Conservation (phyloP, 352 stramenopile species). For the Globisporangium acanthophoron region DNA sequence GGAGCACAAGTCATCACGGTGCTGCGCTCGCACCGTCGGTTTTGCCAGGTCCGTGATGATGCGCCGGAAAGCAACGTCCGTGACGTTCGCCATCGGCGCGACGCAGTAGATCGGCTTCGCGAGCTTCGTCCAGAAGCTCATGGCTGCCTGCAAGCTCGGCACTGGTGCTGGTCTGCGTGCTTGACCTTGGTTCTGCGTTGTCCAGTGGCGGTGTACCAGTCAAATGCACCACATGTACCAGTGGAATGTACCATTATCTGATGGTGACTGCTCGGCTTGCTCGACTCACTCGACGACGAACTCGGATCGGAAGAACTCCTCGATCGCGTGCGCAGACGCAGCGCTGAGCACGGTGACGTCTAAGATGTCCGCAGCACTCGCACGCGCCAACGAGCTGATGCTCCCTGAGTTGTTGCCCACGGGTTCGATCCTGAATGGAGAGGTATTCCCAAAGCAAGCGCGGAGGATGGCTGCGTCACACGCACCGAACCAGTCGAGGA, state of each 20-base stretch:
- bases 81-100: conserved; percentile 84
- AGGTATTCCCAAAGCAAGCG: too few species aligned
- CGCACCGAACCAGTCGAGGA: conserved; percentile 72
- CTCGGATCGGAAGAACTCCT: conserved; percentile 68
- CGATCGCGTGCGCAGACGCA: conserved; percentile 46
- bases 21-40: conserved; percentile 32
- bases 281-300: conserved; percentile 43
- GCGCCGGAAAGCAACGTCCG: conserved; percentile 60
- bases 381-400: conserved; percentile 41
- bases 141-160: neutral
- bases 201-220: neutral
- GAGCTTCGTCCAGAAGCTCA: conserved; percentile 64
- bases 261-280: neutral
- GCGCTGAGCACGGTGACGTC: conserved; percentile 61
- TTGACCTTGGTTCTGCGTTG: too few species aligned
- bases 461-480: neutral
- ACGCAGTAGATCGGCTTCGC: conserved; percentile 73
- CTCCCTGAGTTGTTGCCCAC: conserved; percentile 23
- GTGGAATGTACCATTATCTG: neutral
- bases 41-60: conserved; percentile 76
- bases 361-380: conserved; percentile 42
- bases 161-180: too few species aligned
- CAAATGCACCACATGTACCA: neutral
- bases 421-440: neutral
- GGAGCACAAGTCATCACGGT: neutral